Conservation (phyloP, 73 alveolate genomes). For the Breviolum minutum region DNA sequence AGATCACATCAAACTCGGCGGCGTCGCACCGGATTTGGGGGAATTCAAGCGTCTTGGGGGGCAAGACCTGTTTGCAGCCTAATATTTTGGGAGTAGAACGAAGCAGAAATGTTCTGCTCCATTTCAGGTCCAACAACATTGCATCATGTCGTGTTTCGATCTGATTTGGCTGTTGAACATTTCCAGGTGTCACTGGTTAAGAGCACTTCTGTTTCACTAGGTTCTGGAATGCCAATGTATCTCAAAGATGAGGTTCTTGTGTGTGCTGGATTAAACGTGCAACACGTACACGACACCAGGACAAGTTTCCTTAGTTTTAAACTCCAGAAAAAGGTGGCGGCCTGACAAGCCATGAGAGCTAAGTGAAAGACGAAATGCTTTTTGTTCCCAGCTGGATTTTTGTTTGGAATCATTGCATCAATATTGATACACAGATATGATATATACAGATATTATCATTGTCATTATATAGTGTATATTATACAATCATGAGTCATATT, state of each 20-base stretch:
- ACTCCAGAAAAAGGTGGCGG: neutral
- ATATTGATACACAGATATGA: neutral
- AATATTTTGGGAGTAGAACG: too few species aligned
- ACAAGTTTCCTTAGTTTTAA: neutral
- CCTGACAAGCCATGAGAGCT: neutral
- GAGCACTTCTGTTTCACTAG: constrained; percentile 31
- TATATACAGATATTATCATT: neutral
- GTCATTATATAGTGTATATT: too few species aligned
- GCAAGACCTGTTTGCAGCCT: too few species aligned
- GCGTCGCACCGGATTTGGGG: too few species aligned
- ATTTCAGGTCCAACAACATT: neutral
- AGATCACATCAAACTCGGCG: too few species aligned
- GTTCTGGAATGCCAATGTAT: neutral
- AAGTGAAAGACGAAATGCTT: too few species aligned
- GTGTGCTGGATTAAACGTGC: neutral
- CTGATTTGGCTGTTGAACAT: neutral
- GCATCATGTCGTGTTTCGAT: neutral
- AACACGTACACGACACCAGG: constrained; percentile 18
- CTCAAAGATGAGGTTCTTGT: constrained; percentile 2
- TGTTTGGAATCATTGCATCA: neutral
- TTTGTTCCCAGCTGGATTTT: neutral
- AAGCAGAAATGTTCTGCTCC: neutral
- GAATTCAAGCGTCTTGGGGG: too few species aligned
- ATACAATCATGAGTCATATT: too few species aligned
- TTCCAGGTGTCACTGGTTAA: neutral